These are phyloP conservation scores for Paraconiothyrium brasiliense DNA, from an alignment of 2,329 filamentous ascomycete species.

Conservation along the genomic window DNA sequence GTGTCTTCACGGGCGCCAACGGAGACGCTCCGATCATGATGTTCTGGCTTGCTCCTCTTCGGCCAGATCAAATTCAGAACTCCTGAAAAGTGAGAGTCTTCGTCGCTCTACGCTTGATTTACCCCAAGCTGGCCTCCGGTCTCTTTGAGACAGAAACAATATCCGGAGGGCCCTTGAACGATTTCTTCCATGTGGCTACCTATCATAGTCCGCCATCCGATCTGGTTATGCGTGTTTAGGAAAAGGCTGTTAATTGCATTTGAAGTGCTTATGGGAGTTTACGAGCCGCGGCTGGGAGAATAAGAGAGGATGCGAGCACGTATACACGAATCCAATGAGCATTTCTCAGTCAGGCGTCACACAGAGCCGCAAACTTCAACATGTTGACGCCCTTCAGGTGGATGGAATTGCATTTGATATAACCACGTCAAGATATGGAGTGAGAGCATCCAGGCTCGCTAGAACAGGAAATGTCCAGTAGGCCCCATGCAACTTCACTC, in stretches of 20 bases:
- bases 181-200: not conserved
- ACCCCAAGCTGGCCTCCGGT: not conserved
- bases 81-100: not conserved
- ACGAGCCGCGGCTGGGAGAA: too few relatives aligned
- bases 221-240: not conserved
- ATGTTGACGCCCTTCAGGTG: too few relatives aligned
- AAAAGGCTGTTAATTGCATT: not conserved
- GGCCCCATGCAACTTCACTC: not conserved
- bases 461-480: too few relatives aligned
- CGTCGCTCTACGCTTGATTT: not conserved
- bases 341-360: too few relatives aligned
- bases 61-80: not conserved
- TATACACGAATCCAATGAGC: too few relatives aligned
- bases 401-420: too few relatives aligned
- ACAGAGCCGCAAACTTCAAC: too few relatives aligned
- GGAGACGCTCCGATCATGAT: conserved; percentile 1
- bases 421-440: too few relatives aligned
- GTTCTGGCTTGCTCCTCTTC: conserved; percentile 1
- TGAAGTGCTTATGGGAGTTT: not conserved
- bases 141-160: not conserved
- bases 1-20: not conserved
- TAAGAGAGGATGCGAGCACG: too few relatives aligned
- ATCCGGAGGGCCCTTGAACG: not conserved
- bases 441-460: too few relatives aligned
- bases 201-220: not conserved